Conservation (phyloP, 345 rosid species). For the Eucalyptus cloeziana region DNA sequence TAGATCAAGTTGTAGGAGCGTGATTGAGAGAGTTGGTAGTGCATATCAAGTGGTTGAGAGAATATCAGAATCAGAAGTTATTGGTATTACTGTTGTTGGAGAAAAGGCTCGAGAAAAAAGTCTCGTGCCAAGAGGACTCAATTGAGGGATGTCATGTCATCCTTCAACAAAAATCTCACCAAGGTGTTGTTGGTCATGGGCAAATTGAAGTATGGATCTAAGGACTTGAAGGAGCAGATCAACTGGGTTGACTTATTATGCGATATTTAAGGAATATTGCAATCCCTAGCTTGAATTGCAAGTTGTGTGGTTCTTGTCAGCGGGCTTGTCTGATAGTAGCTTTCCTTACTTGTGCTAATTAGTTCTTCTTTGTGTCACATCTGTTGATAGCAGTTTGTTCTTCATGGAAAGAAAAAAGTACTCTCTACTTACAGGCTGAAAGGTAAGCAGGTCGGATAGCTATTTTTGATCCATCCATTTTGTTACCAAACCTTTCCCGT, state of each 20-base stretch:
- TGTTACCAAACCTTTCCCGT: too few relatives aligned
- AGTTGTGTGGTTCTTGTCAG: too few relatives aligned
- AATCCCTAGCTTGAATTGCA: too few relatives aligned
- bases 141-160: neutral
- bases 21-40: neutral
- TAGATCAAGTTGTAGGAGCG: neutral
- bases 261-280: neutral
- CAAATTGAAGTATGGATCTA: neutral
- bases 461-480: too few relatives aligned
- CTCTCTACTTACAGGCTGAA: too few relatives aligned
- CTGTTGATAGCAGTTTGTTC: too few relatives aligned
- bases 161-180: neutral
- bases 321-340: too few relatives aligned
- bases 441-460: neutral
- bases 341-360: too few relatives aligned
- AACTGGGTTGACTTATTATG: neutral
- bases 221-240: neutral
- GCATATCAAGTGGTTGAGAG: neutral
- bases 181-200: neutral
- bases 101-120: neutral
- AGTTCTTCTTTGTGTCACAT: too few relatives aligned
- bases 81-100: neutral
- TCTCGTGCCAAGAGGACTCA: neutral
- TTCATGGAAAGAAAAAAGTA: too few relatives aligned
- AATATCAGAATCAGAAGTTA: neutral